phyloP scores from a whole-genome alignment of 495 filamentous ascomycete species.

The Pyronema domesticum region DNA sequence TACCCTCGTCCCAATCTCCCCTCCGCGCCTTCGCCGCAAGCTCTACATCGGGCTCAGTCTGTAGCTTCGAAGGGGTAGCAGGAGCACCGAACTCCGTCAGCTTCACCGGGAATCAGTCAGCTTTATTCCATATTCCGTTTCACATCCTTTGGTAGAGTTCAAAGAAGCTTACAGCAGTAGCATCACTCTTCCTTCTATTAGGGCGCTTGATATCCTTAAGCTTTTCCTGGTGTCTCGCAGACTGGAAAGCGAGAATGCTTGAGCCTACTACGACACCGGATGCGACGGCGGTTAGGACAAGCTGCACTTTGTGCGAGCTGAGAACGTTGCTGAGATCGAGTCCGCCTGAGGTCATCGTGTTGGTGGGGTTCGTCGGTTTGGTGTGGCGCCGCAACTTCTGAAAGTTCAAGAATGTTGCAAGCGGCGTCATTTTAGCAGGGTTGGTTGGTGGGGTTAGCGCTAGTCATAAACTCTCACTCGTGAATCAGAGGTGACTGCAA shows the following conservation, averaged over 20 bases:
- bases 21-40: conserved; percentile 64
- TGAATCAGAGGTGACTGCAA: too few species aligned
- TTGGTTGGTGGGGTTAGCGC: too few species aligned
- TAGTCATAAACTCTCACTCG: too few species aligned
- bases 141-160: too few species aligned
- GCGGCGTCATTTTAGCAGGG: too few species aligned
- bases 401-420: too few species aligned
- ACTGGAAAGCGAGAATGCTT: conserved; percentile 54
- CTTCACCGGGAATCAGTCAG: conserved; percentile 35
- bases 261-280: conserved; percentile 59
- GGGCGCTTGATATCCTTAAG: conserved; percentile 52
- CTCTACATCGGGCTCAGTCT: conserved; percentile 58
- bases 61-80: conserved; percentile 31
- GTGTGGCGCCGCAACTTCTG: too few species aligned
- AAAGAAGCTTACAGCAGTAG: conserved; percentile 26
- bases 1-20: conserved; percentile 85
- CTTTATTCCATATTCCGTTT: too few species aligned
- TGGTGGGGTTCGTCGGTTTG: too few species aligned
- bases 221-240: conserved; percentile 41
- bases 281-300: conserved; percentile 56
- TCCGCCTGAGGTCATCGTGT: too few species aligned
- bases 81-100: conserved; percentile 58
- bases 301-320: conserved; percentile 39
- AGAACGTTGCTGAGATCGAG: conserved; percentile 1
- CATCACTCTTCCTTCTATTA: conserved; percentile 35